A percentile compares a stretch with the other conserved stretches of the same genome.
These are phyloP conservation scores for Diutina pseudorugosa DNA, from an alignment of 1,139 yeast genomes.

Conservation along the genomic window DNA sequence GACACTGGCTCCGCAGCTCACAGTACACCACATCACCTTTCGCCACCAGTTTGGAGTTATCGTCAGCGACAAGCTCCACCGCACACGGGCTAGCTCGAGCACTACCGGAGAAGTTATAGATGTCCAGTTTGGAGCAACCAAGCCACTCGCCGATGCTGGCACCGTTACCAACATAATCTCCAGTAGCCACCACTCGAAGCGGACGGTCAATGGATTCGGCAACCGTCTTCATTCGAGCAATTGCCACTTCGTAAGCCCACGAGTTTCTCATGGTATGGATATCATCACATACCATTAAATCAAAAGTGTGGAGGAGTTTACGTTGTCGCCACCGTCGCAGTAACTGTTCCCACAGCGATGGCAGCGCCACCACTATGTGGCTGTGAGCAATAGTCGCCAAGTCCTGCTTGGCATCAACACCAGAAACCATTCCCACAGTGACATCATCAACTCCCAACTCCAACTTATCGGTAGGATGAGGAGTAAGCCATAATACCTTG, in stretches of 20 bases:
- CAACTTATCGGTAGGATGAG: neutral
- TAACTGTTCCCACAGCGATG: slow-evolving; percentile 58
- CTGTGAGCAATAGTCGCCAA: slow-evolving; percentile 22
- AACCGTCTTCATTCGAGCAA: slow-evolving; percentile 64
- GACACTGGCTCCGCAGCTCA: neutral
- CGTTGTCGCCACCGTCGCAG: slow-evolving; percentile 78
- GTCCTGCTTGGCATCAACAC: neutral
- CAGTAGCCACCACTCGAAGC: slow-evolving; percentile 53
- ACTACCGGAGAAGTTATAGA: slow-evolving; percentile 60
- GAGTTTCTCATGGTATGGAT: slow-evolving; percentile 52
- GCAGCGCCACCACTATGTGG: slow-evolving; percentile 69
- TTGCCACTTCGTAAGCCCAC: slow-evolving; percentile 44
- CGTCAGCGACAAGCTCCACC: neutral
- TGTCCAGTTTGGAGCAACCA: slow-evolving; percentile 46
- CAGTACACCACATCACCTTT: neutral
- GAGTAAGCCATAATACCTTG: neutral
- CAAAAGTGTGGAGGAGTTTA: slow-evolving; percentile 56
- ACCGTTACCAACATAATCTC: slow-evolving; percentile 62
- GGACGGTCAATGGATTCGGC: slow-evolving; percentile 44
- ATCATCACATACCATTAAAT: slow-evolving; percentile 63
- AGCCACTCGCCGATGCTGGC: slow-evolving; percentile 81
- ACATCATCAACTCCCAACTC: neutral
- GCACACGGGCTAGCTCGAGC: slow-evolving; percentile 36
- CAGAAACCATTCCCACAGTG: neutral
- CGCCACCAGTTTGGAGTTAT: neutral